Percentiles rank a stretch among this genome's conserved stretches.
These are phyloP conservation scores for Aphanocladium album DNA, from an alignment of 2,329 filamentous ascomycete genomes.

Conservation along the genomic window DNA sequence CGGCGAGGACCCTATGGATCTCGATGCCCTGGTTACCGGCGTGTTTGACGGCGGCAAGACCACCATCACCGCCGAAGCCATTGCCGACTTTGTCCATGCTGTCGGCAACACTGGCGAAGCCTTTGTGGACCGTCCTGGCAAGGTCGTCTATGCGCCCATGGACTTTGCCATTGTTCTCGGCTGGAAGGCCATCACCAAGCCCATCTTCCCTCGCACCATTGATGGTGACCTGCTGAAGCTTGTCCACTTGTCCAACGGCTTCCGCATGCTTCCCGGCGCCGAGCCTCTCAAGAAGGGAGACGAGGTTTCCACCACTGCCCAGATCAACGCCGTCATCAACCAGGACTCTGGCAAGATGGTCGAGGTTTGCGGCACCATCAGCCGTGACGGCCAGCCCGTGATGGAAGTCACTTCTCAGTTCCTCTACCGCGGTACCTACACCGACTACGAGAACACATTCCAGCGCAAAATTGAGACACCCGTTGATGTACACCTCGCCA, in stretches of 20 bases:
- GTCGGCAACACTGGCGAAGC: conserved; percentile 97
- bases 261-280: conserved; percentile 96
- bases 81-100: conserved; percentile 98
- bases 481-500: conserved; percentile 84
- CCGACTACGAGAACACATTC: conserved; percentile 96
- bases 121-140: conserved; percentile 92
- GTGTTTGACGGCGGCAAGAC: conserved; percentile 86
- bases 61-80: conserved; percentile 83
- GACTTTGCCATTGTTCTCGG: conserved; percentile 98
- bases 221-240: conserved; percentile 95
- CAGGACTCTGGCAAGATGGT: conserved; percentile 99
- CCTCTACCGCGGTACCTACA: conserved; percentile 88
- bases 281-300: conserved; percentile 95
- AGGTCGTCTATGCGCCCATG: conserved; percentile 94
- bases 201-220: conserved; percentile 94
- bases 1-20: conserved; percentile 75
- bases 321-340: conserved; percentile 97
- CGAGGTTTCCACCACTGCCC: conserved; percentile 83
- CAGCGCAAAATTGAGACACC: conserved; percentile 94
- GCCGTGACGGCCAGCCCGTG: conserved; percentile 73
- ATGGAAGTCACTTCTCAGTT: conserved; percentile 99
- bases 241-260: conserved; percentile 93
- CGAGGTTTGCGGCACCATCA: conserved; percentile 97
- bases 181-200: conserved; percentile 99
- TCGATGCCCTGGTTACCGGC: conserved; percentile 78